Base-by-base conservation (phyloP, 441 rosid species). In the Daphne laureola region DNA sequence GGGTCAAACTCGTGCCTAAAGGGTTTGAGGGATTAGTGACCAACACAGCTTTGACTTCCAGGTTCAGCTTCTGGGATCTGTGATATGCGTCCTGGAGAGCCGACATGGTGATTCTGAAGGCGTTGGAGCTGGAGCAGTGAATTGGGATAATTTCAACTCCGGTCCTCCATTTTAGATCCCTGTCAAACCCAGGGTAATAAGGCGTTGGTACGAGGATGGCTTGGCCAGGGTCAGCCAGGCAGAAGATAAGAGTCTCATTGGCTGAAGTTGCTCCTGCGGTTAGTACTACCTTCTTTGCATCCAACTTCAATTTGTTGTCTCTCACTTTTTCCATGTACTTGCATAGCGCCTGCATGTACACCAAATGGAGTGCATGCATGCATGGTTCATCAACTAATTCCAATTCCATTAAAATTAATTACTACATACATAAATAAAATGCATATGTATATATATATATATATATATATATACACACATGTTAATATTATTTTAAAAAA, bases 261-360 rank as follows among this genome's bases (percentile, higher is more conserved):
- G 90, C 87, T 8, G 90, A 72, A 48, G 87, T 80, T 49, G 87
- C 73, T 23, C 90, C 85, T 18, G 87, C 90, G 2, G 80, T 72
- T 55, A 83, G 83, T 0, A 83, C 80, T 38, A 83, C 68, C 66
- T 78, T 76, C 58, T 57, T 66, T 0, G 80, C 66, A 59, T 69
- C 71, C 36, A 83, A 80, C 47, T 55, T 71, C 38, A 73, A 81
- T 67, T 68, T 80, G 65, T 72, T 63, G 17, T 76, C 78, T 65
- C 90, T 73, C 18, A 76, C 66, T 63, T 70, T 68, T 0, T 56
- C 74, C 85, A 83, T 80, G 60, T 78, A 77, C 8, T 64, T 65
- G 0, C 62, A 81, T 67, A 78, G 25, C 27, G 66, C 83, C 90
- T 83, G 49, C 36, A 21, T 21, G 25, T 21, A 4, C 25, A 21